These are phyloP conservation scores for Camelina neglecta DNA, from an alignment of 345 rosid species.

Conservation along the genomic window DNA sequence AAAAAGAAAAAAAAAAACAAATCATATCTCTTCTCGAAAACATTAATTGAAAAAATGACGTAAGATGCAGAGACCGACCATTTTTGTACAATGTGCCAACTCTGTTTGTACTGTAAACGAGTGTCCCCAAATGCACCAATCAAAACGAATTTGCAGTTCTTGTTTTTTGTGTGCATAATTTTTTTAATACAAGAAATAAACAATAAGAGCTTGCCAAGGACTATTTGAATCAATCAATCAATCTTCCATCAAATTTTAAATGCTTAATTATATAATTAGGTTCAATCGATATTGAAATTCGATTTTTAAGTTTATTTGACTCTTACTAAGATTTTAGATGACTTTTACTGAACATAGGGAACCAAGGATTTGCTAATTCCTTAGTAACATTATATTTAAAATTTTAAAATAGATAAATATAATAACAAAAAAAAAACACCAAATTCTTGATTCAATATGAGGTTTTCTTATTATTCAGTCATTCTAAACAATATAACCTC, in stretches of 20 bases:
- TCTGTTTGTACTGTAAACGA: conserved; percentile 22
- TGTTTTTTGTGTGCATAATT: conserved; percentile 4
- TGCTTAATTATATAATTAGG: neutral
- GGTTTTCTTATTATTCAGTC: too few relatives aligned
- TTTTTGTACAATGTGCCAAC: conserved; percentile 35
- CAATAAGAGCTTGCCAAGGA: neutral
- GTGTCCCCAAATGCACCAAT: conserved; percentile 32
- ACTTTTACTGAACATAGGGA: neutral
- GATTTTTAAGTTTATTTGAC: too few relatives aligned
- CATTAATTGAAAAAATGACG: neutral
- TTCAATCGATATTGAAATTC: neutral
- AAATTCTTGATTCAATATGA: neutral
- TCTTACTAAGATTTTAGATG: neutral
- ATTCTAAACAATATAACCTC: neutral
- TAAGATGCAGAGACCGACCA: conserved; percentile 36
- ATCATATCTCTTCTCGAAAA: conserved; percentile 10
- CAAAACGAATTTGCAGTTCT: conserved; percentile 6
- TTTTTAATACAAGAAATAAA: neutral
- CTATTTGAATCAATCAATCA: neutral
- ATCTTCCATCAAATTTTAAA: neutral
- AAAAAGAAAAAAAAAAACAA: too few relatives aligned
- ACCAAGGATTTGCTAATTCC: neutral
- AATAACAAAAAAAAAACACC: neutral
- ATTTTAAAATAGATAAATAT: neutral
- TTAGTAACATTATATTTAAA: neutral